A percentile compares a stretch with the other conserved stretches of the same genome.
These are phyloP conservation scores for Hortiboletus flavorubellus DNA, from an alignment of 768 basidiomycete species.

Conservation along the genomic window DNA sequence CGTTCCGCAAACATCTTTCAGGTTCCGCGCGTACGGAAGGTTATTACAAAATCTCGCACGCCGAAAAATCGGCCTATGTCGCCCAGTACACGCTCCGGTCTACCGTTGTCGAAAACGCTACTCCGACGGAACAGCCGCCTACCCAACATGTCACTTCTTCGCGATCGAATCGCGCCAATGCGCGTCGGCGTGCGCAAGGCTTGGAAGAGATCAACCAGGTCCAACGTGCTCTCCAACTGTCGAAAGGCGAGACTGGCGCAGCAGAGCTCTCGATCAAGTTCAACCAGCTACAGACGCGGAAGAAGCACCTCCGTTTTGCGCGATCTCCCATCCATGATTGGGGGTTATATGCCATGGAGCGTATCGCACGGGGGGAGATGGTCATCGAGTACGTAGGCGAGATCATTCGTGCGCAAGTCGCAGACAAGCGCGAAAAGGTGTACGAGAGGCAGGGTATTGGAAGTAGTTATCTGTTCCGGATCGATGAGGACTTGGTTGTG, in stretches of 20 bases:
- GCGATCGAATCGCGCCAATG: slow-evolving; percentile 88
- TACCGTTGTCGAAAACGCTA: slow-evolving; percentile 42
- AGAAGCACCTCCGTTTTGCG: slow-evolving; percentile 96
- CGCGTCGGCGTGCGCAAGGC: slow-evolving; percentile 86
- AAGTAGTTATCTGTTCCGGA: slow-evolving; percentile 95
- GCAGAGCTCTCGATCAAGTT: slow-evolving; percentile 87
- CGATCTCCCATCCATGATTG: slow-evolving; percentile 97
- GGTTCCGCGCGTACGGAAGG: slow-evolving; percentile 94
- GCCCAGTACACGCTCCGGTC: slow-evolving; percentile 78
- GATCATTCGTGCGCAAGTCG: slow-evolving; percentile 90
- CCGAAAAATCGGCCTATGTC: slow-evolving; percentile 89
- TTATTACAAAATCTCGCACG: slow-evolving; percentile 90
- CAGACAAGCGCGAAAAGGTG: slow-evolving; percentile 94
- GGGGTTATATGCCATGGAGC: slow-evolving; percentile 98
- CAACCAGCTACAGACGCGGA: slow-evolving; percentile 95
- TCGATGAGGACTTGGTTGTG: slow-evolving; percentile 96
- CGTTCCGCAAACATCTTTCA: slow-evolving; percentile 74
- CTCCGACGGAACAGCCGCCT: slow-evolving; percentile 39
- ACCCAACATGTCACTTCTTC: slow-evolving; percentile 66
- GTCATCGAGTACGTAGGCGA: slow-evolving; percentile 99
- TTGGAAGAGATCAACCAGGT: slow-evolving; percentile 94
- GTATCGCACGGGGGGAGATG: slow-evolving; percentile 92
- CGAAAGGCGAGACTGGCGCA: slow-evolving; percentile 69
- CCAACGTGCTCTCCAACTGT: slow-evolving; percentile 72
- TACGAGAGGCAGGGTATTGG: slow-evolving; percentile 98